Percentiles rank a stretch among this genome's conserved stretches.
phyloP scores from a whole-genome alignment of 345 rosid genomes.

The Diplotaxis tenuifolia region DNA sequence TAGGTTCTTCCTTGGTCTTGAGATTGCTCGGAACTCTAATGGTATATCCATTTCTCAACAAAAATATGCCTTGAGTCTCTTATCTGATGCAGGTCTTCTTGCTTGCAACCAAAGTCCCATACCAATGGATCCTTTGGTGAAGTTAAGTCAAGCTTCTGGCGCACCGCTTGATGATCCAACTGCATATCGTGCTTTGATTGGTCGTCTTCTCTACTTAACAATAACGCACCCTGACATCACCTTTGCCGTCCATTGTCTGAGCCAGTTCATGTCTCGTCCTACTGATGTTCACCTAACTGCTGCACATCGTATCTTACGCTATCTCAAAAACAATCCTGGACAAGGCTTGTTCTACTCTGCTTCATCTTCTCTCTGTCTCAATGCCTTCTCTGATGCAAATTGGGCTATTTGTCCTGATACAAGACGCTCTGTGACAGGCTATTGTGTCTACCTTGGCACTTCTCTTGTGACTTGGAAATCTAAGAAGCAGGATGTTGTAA shows the following conservation, averaged over 20 bases:
- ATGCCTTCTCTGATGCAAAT: too few relatives aligned
- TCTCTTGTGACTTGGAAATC: not conserved
- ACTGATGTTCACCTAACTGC: not conserved
- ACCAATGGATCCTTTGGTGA: not conserved
- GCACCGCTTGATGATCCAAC: not conserved
- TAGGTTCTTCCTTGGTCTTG: not conserved
- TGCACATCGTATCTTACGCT: fast-evolving
- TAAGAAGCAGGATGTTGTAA: not conserved
- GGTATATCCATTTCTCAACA: not conserved
- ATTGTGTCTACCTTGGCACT: not conserved
- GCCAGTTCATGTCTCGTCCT: fast-evolving
- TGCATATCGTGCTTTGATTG: not conserved
- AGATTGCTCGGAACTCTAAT: not conserved
- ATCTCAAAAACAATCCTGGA: not conserved
- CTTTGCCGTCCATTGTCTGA: not conserved
- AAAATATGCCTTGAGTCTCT: not conserved
- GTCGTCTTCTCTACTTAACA: not conserved
- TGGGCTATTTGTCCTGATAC: not conserved
- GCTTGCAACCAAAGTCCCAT: not conserved
- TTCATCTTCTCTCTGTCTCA: fast-evolving
- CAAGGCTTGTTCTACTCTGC: not conserved
- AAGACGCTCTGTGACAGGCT: fast-evolving
- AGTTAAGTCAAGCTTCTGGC: not conserved
- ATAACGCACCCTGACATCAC: not conserved
- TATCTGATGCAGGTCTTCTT: not conserved